These are phyloP conservation scores for Boletus huronensis DNA, from an alignment of 768 basidiomycete genomes.

Conservation along the genomic window DNA sequence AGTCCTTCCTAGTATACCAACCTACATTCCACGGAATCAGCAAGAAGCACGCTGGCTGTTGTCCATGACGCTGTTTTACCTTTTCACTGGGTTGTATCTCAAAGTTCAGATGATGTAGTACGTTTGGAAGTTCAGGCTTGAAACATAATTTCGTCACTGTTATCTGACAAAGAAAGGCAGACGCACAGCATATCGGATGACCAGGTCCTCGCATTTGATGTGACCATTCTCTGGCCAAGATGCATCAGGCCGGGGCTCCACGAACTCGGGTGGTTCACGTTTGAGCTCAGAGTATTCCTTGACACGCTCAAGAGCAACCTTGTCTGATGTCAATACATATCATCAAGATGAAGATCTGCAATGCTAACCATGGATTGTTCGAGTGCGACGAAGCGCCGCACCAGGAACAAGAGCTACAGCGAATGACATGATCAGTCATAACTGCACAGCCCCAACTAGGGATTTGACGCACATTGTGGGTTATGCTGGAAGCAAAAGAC, in stretches of 20 bases:
- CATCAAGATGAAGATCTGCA: neutral
- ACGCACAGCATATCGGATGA: conserved; percentile 74
- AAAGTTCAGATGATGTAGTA: conserved; percentile 78
- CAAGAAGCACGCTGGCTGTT: neutral
- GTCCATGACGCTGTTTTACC: conserved; percentile 33
- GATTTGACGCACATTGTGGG: conserved; percentile 48
- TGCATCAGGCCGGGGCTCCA: conserved; percentile 78
- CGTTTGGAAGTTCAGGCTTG: conserved; percentile 83
- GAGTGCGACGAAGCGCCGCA: conserved; percentile 79
- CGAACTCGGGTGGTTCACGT: conserved; percentile 77
- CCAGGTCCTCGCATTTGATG: conserved; percentile 69
- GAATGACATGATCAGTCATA: conserved; percentile 17
- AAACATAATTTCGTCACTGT: neutral
- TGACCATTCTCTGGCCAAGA: conserved; percentile 75
- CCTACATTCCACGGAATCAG: conserved; percentile 31
- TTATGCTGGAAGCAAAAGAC: conserved; percentile 77
- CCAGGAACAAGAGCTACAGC: conserved; percentile 56
- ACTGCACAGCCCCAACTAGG: neutral
- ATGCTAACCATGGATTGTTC: conserved; percentile 86
- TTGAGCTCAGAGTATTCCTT: conserved; percentile 85
- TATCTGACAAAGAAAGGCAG: conserved; percentile 1
- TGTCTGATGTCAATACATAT: conserved; percentile 1
- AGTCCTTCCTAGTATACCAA: conserved; percentile 70
- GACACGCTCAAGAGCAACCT: conserved; percentile 85
- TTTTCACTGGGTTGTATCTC: conserved; percentile 73